phyloP scores from a whole-genome alignment of 2,329 filamentous ascomycete species.

The Colletotrichum gigasporum region DNA sequence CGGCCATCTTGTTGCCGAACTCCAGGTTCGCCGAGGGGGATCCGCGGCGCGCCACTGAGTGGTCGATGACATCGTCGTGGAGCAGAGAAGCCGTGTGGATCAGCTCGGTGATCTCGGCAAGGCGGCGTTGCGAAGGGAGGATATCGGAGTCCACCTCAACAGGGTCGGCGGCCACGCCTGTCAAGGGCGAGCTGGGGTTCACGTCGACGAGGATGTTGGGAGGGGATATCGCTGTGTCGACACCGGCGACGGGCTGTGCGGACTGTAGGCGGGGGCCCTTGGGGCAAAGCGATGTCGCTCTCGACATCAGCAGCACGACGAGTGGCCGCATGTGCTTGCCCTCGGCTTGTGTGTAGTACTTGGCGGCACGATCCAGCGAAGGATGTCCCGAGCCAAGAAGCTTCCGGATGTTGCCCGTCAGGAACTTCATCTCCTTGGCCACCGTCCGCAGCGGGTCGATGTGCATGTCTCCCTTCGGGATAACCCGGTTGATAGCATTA shows the following conservation, averaged over 20 bases:
- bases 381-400: conserved; percentile 95
- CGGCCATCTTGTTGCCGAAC: conserved; percentile 99
- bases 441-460: conserved; percentile 91
- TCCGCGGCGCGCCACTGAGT: conserved; percentile 84
- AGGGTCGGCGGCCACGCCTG: conserved; percentile 50
- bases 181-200: conserved; percentile 74
- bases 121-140: conserved; percentile 88
- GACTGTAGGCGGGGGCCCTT: conserved; percentile 56
- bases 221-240: conserved; percentile 66
- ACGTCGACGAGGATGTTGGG: conserved; percentile 75
- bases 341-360: conserved; percentile 97
- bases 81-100: conserved; percentile 97
- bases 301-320: conserved; percentile 95
- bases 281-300: conserved; percentile 85
- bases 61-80: conserved; percentile 98
- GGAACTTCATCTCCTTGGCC: conserved; percentile 95
- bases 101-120: conserved; percentile 96
- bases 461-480: conserved; percentile 70
- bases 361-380: conserved; percentile 91
- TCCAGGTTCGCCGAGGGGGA: conserved; percentile 90
- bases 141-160: conserved; percentile 69
- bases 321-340: conserved; percentile 96
- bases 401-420: conserved; percentile 92
- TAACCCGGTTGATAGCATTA: conserved; percentile 70
- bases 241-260: conserved; percentile 53